These are phyloP conservation scores for Phaeosphaeriaceae sp. DNA, from an alignment of 2,329 filamentous ascomycete species.

Conservation along the genomic window DNA sequence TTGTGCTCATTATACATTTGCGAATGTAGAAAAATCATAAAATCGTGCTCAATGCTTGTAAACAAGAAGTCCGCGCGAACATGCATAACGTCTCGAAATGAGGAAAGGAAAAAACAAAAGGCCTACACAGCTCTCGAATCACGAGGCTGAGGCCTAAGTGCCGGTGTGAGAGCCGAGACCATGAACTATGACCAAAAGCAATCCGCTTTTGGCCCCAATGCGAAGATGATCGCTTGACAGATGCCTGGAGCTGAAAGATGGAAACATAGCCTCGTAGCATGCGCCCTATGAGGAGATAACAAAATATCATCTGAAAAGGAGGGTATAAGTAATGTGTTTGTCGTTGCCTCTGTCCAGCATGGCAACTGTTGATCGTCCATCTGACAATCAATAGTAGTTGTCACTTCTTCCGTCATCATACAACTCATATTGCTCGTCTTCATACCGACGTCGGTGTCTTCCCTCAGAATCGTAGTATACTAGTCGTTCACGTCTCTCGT, in stretches of 20 bases:
- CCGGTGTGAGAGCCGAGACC: neutral
- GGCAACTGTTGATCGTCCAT: neutral
- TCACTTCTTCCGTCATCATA: neutral
- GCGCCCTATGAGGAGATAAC: neutral
- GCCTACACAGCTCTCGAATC: neutral
- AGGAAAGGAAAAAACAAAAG: neutral
- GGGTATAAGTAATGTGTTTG: neutral
- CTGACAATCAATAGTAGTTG: neutral
- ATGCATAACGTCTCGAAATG: neutral
- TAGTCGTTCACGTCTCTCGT: neutral
- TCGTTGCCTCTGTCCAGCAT: neutral
- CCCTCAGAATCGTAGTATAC: neutral
- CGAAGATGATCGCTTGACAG: neutral
- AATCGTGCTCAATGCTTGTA: neutral
- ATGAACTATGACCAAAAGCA: neutral
- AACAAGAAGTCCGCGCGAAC: neutral
- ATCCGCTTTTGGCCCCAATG: neutral
- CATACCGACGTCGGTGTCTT: neutral
- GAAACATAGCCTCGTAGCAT: neutral
- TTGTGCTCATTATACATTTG: neutral
- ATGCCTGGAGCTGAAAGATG: neutral
- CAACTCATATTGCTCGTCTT: neutral
- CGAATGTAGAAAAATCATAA: neutral
- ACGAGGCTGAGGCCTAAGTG: conserved; percentile 1
- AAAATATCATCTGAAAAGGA: neutral